Percentiles rank a stretch among this genome's conserved stretches.
Evolutionary conservation across 805 yeast genomes (phyloP).

Genomic region (Wickerhamiella galacta): DNA sequence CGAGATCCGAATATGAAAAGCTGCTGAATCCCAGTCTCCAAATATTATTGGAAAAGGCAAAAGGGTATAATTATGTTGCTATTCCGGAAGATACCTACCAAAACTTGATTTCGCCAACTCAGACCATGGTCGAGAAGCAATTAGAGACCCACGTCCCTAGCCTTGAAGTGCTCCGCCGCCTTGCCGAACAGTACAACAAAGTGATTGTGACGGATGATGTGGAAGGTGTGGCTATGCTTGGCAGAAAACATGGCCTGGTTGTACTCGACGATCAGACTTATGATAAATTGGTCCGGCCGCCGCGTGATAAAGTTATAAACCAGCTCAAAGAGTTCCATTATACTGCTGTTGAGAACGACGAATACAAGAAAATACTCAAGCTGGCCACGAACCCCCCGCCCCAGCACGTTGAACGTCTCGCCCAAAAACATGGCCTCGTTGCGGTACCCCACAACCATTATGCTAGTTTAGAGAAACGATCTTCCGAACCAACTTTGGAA

Average conservation of each 20-base stretch:
- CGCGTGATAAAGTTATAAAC: background rate
- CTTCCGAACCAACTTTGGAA: background rate
- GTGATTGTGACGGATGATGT: slow-evolving; percentile 6
- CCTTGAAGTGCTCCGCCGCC: slow-evolving; percentile 8
- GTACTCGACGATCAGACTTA: slow-evolving; percentile 15
- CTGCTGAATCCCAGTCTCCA: slow-evolving; percentile 12
- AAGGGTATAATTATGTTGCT: slow-evolving; percentile 16
- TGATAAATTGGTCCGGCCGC: slow-evolving; percentile 12
- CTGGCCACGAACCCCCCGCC: slow-evolving; percentile 4
- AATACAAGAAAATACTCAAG: background rate
- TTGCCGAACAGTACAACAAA: slow-evolving; percentile 4
- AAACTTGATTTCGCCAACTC: slow-evolving; percentile 1
- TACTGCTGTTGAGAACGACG: background rate
- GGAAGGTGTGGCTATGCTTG: slow-evolving; percentile 5
- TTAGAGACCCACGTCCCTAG: slow-evolving; percentile 10
- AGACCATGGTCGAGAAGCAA: slow-evolving; percentile 14
- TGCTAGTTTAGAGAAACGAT: background rate
- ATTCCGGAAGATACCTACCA: slow-evolving; percentile 14
- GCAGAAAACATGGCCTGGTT: slow-evolving; percentile 1
- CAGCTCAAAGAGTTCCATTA: background rate
- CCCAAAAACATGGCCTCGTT: slow-evolving; percentile 17
- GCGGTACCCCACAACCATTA: slow-evolving; percentile 12
- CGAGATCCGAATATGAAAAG: slow-evolving; percentile 8
- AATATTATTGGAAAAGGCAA: slow-evolving; percentile 7
- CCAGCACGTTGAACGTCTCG: slow-evolving; percentile 14